Evolutionary conservation across 1,139 yeast genomes (phyloP), one percentile per base, ranked within the genome.

Genomic region (Scheffersomyces segobiensis): DNA sequence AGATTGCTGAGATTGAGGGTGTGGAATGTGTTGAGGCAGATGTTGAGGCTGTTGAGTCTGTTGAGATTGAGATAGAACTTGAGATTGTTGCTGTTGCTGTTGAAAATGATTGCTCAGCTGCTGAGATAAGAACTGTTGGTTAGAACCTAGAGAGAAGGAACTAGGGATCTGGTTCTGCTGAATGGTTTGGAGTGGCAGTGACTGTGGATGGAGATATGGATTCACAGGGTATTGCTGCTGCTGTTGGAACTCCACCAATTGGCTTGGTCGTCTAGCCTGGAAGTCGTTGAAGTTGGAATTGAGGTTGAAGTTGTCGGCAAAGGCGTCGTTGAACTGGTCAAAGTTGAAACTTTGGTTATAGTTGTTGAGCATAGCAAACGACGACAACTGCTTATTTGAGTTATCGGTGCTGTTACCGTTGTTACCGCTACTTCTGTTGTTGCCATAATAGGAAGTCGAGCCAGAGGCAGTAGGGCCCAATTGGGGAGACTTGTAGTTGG

Each of bases 231-330:
- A 52, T 50, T 59, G 63, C 47, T 59, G 67, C 50, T 62, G 59
- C 19, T 58, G 52, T 52, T 64, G 72, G 59, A 72, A 75, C 52
- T 78, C 82, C 12, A 72, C 82, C 66, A 79, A 71, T 60, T 79
- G 83, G 60, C 81, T 77, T 5, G 83, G 83, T 60, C 84, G 72
- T 64, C 83, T 75, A 26, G 77, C 74, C 63, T 79, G 83, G 58
- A 79, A 79, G 53, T 79, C 82, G 57, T 72, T 75, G 53, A 76
- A 71, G 57, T 76, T 76, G 18, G 80, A 64, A 60, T 74, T 75
- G 60, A 79, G 69, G 55, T 71, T 72, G 61, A 79, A 70, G 24
- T 52, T 26, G 52, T 72, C 74, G n/a, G 70, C 67, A 59, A 79
- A 76, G n/a, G 71, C 67, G 56, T 77, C 81, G 53, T 71, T 67